These are phyloP conservation scores for Echinosophora koreensis DNA, from an alignment of 306 rosid genomes.

Conservation along the genomic window DNA sequence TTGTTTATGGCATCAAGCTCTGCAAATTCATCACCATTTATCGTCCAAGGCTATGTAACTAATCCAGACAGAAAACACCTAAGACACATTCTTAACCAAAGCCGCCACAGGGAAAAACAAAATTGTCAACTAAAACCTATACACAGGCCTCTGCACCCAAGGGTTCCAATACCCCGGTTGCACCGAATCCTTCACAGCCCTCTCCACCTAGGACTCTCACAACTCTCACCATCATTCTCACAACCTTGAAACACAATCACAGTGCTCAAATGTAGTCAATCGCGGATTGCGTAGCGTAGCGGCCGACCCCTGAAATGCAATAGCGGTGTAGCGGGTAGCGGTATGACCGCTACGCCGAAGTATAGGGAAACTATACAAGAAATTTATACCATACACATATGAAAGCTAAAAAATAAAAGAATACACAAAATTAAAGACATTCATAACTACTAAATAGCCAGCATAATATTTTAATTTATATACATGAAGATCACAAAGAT, in stretches of 20 bases:
- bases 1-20: conserved; percentile 53
- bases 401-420: no score
- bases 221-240: conserved; percentile 49
- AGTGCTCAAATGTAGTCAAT: conserved; percentile 68
- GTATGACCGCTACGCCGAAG: no score
- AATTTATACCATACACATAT: no score
- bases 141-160: conserved; percentile 81
- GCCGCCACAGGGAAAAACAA: conserved; percentile 71
- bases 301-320: no score
- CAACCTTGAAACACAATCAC: conserved; percentile 44
- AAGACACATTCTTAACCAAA: conserved; percentile 74
- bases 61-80: conserved; percentile 80
- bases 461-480: no score
- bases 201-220: conserved; percentile 69
- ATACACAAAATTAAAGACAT: no score
- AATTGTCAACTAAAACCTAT: conserved; percentile 78
- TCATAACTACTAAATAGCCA: no score
- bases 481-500: no score
- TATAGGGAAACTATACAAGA: no score
- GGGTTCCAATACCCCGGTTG: conserved; percentile 68
- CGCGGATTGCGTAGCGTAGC: no score
- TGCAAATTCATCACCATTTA: conserved; percentile 60
- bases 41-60: conserved; percentile 78
- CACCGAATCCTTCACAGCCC: conserved; percentile 46
- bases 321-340: no score